A percentile compares a stretch with the other conserved stretches of the same genome.
phyloP scores from a whole-genome alignment of 768 basidiomycete genomes.

The Lyophyllum semitale region DNA sequence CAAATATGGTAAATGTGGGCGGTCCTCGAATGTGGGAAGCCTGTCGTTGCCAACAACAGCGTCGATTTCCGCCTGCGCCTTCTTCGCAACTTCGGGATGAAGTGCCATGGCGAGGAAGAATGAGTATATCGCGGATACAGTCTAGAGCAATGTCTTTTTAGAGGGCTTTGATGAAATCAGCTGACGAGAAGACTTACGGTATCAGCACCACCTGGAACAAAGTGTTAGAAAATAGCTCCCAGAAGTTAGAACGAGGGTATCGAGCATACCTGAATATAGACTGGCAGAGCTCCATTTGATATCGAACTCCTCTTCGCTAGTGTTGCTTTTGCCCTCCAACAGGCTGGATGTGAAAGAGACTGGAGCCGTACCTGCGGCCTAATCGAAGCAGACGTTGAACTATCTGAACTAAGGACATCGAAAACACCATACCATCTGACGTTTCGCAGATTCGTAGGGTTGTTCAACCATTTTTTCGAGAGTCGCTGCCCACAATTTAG shows the following conservation, averaged over 20 bases:
- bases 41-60: slow-evolving; percentile 57
- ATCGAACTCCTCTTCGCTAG: slow-evolving; percentile 57
- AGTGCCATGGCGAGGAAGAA: slow-evolving; percentile 65
- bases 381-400: neutral
- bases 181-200: slow-evolving; percentile 38
- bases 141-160: slow-evolving; percentile 37
- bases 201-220: slow-evolving; percentile 52
- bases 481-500: slow-evolving; percentile 53
- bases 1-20: slow-evolving; percentile 57
- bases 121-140: slow-evolving; percentile 60
- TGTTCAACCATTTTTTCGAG: slow-evolving; percentile 56
- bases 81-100: slow-evolving; percentile 55
- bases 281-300: slow-evolving; percentile 70
- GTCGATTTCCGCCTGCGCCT: slow-evolving; percentile 67
- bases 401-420: slow-evolving; percentile 6
- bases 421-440: slow-evolving; percentile 51
- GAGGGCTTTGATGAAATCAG: neutral
- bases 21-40: slow-evolving; percentile 62
- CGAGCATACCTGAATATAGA: slow-evolving; percentile 46
- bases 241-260: neutral
- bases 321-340: slow-evolving; percentile 52
- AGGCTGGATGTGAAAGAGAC: slow-evolving; percentile 60
- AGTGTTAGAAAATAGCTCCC: neutral
- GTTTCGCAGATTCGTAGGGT: slow-evolving; percentile 59
- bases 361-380: slow-evolving; percentile 62